These are phyloP conservation scores for Haplosporangium sp. DNA, from an alignment of 371 early-diverging fungal species.

Conservation along the genomic window DNA sequence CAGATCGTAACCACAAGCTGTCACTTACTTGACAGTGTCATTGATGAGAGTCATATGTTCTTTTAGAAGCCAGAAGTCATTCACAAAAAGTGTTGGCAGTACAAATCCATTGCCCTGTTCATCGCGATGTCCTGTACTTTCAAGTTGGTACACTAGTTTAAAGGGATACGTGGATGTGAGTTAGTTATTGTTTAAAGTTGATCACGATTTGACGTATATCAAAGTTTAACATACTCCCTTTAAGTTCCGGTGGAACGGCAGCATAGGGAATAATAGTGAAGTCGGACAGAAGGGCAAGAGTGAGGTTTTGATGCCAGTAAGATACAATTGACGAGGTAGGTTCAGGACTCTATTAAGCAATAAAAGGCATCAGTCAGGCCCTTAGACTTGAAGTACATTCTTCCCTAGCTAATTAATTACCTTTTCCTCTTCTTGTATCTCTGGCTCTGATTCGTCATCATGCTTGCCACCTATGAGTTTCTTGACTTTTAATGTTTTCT, in stretches of 20 bases:
- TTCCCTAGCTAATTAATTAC: not conserved
- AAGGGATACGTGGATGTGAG: not conserved
- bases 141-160: constrained; percentile 61
- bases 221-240: constrained; percentile 58
- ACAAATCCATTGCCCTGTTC: constrained; percentile 62
- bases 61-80: constrained; percentile 91
- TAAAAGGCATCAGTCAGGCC: not conserved
- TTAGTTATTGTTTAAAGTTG: not conserved
- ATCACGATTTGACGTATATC: constrained; percentile 11
- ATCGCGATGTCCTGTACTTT: constrained; percentile 51
- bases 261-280: constrained; percentile 60
- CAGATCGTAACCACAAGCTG: not conserved
- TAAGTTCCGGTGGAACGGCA: constrained; percentile 63
- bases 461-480: constrained; percentile 68
- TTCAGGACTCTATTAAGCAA: constrained; percentile 35
- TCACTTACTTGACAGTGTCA: constrained; percentile 71
- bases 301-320: constrained; percentile 90
- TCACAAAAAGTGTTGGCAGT: constrained; percentile 81
- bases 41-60: constrained; percentile 81
- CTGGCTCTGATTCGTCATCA: constrained; percentile 40
- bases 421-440: constrained; percentile 41
- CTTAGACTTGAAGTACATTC: no score
- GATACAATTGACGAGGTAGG: constrained; percentile 70
- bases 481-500: constrained; percentile 71
- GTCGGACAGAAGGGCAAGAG: constrained; percentile 75